Evolutionary conservation across 75 land plant species (phyloP).

Genomic region (Selaginella tamariscina): DNA sequence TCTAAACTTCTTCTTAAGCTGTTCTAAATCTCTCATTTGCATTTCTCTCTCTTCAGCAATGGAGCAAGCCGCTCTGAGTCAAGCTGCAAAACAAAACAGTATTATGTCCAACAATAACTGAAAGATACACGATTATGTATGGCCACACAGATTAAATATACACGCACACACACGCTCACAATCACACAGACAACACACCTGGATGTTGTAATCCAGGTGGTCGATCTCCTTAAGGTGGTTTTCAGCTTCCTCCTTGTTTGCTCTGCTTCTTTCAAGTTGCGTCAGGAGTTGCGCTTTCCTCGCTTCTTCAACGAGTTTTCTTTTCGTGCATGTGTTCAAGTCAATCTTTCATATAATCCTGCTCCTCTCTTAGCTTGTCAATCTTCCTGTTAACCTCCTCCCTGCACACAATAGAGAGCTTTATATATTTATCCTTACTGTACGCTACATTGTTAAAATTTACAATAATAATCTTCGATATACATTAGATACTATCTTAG

Average conservation of each 20-base stretch:
- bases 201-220: constrained; percentile 4
- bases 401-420: constrained; percentile 12
- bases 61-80: constrained; percentile 47
- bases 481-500: too few relatives aligned
- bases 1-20: constrained; percentile 20
- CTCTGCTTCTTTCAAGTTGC: constrained; percentile 10
- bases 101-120: background rate
- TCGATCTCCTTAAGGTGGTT: constrained; percentile 9
- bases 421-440: too few relatives aligned
- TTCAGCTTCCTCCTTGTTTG: background rate
- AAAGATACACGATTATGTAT: too few relatives aligned
- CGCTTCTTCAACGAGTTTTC: constrained; percentile 7
- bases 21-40: constrained; percentile 27
- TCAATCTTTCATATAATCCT: constrained; percentile 12
- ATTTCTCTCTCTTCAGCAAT: constrained; percentile 47
- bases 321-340: constrained; percentile 11
- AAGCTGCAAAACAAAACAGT: constrained; percentile 34
- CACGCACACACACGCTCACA: background rate
- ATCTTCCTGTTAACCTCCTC: constrained; percentile 9
- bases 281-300: constrained; percentile 9
- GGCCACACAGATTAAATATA: too few relatives aligned
- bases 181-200: constrained; percentile 10
- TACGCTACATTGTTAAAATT: too few relatives aligned
- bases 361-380: constrained; percentile 12
- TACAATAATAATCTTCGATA: too few relatives aligned